Evolutionary conservation across 441 rosid genomes (phyloP), one percentile per base, ranked within the genome.

Genomic region (Populus tomentosa): DNA sequence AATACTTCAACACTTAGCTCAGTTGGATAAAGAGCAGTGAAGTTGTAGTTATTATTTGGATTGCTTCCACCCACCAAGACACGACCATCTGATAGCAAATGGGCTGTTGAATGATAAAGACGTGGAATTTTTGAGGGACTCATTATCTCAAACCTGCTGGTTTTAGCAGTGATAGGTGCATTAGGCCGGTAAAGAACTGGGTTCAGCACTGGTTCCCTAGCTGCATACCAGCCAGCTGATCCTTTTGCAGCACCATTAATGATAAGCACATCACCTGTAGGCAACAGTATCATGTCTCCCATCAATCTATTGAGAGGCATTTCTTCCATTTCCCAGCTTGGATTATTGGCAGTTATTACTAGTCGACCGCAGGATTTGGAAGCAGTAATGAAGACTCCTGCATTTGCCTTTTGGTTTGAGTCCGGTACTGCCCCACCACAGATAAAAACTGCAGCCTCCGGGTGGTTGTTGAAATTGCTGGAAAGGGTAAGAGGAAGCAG

Each of bases 51-150:
- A 16, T 75, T 70, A 75, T 94, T 90, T 6, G 97, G 98, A 79
- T 94, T 94, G 83, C 97, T 90, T 36, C 98, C 98, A n/a, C 95
- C 97, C 32, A 94, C 90, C n/a, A 94, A 80, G 35, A 94, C 86
- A 42, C 97, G 86, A 13, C 95, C 97, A 71, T 93, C 97, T 50
- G 91, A 81, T 61, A 94, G 76, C 71, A 94, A 84, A 68, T 81
- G 83, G 8, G 95, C 93, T 0, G 93, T 40, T 0, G 98, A 91
- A 71, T 94, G 97, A 77, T 94, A 94, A 87, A 94, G 86, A 32
- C 97, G 84, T 5, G 98, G 91, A 53, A 82, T 83, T 4, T 38
- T 69, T 2, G 90, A 80, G 3, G 95, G 88, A 69, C 80, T 77
- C 79, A 91, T 81, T 11, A 89, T 81, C 28, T 77, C 82, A 56